These are phyloP conservation scores for Salix viminalis DNA, from an alignment of 345 rosid species.

Conservation along the genomic window DNA sequence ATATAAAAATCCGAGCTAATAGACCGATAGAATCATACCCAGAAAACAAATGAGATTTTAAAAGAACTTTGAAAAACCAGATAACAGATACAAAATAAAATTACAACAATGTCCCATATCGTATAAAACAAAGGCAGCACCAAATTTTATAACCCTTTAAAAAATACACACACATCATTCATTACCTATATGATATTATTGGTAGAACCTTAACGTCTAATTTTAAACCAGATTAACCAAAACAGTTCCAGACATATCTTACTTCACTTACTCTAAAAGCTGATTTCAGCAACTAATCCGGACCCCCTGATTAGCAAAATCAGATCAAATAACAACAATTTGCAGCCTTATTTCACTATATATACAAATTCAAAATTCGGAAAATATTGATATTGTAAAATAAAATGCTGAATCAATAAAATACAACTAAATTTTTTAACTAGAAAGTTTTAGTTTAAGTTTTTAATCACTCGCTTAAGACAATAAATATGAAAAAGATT, in stretches of 20 bases:
- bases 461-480: neutral
- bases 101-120: neutral
- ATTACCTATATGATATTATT: neutral
- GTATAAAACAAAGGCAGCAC: neutral
- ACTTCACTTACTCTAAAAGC: neutral
- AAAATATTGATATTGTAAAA: neutral
- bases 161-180: neutral
- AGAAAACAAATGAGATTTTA: neutral
- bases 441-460: neutral
- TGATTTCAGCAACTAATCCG: neutral
- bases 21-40: neutral
- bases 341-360: neutral
- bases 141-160: neutral
- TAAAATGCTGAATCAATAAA: neutral
- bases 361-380: neutral
- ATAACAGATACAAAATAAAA: neutral
- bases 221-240: neutral
- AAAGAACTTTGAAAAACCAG: too few species aligned
- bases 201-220: neutral
- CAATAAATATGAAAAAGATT: neutral
- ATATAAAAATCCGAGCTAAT: neutral
- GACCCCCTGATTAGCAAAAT: neutral
- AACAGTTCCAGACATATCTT: neutral
- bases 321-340: neutral
- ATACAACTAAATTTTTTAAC: too few species aligned